Evolutionary conservation across 257 asterid genomes (phyloP), one percentile per base, ranked within the genome.

Genomic region (Striga asiatica): DNA sequence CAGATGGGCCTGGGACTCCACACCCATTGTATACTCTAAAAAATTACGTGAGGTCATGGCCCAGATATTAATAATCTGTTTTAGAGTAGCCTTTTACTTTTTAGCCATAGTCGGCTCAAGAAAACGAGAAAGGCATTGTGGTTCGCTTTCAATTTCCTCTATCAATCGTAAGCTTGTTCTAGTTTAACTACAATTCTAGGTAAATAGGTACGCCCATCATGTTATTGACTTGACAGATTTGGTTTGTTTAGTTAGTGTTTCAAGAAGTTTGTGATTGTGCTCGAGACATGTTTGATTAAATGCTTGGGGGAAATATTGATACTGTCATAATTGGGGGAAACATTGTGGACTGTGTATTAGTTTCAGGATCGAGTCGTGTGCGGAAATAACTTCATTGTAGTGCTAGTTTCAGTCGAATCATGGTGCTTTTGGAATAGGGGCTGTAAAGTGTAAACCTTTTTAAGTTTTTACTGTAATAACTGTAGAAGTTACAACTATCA

Each of bases 101-200:
- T n/a, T n/a, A n/a, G n/a, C n/a, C n/a, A n/a, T n/a, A n/a, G n/a
- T n/a, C n/a, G 60, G 71, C 51, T 54, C 46, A 8, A 5, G 0
- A 38, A 38, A 28, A 41, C 35, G 28, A 20, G 37, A 46, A 45
- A 38, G 34, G 22, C 6, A 21, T 22, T 31, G 14, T 17, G 29
- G 43, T 16, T 16, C 55, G 49, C 34, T 34, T 29, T 28, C n/a
- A 25, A 14, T 35, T 38, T 46, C 29, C n/a, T 25, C 12, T 42
- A 0, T 14, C n/a, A 14, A 6, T 64, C 60, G 3, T 46, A 54
- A 48, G 71, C 65, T 16, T 8, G 46, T 11, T 14, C 25, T 24
- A 0, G 32, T 31, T 57, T 12, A 45, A 4, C 62, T 53, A 43
- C 65, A 49, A 31, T 68, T 49, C 46, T 37, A 70, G 60, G 75